Percentiles rank a stretch among this genome's conserved stretches.
Evolutionary conservation across 768 basidiomycete species (phyloP).

Genomic region (Rhizopogon vesiculosus): DNA sequence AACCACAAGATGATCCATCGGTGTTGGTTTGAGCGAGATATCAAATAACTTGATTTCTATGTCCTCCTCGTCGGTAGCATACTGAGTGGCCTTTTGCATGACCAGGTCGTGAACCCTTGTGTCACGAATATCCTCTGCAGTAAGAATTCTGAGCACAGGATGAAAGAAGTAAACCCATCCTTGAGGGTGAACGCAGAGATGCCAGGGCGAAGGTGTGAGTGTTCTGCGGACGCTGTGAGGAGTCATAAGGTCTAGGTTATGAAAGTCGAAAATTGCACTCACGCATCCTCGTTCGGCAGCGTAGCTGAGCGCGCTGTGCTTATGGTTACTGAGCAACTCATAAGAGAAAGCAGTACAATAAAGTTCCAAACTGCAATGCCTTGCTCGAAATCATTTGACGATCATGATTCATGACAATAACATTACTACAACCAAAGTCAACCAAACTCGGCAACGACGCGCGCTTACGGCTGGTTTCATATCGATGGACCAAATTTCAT

Average conservation of each 20-base stretch:
- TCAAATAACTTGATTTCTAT: constrained; percentile 42
- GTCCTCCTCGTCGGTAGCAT: constrained; percentile 21
- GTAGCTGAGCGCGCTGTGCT: constrained; percentile 6
- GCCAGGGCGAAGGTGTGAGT: constrained; percentile 24
- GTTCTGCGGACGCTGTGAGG: not conserved
- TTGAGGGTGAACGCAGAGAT: constrained; percentile 37
- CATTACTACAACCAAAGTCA: too few species aligned
- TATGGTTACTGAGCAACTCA: not conserved
- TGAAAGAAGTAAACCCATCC: constrained; percentile 52
- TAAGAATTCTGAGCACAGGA: constrained; percentile 32
- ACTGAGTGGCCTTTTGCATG: constrained; percentile 21
- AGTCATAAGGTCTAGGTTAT: constrained; percentile 4
- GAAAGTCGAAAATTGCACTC: constrained; percentile 5
- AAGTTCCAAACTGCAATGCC: not conserved
- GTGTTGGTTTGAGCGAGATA: constrained; percentile 15
- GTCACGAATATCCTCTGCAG: constrained; percentile 47
- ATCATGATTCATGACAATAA: too few species aligned
- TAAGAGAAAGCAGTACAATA: not conserved
- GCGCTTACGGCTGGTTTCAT: too few species aligned
- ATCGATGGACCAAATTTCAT: too few species aligned
- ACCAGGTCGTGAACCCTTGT: constrained; percentile 28
- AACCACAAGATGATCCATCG: constrained; percentile 33
- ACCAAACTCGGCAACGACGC: too few species aligned
- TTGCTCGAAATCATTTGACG: too few species aligned
- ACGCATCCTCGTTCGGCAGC: constrained; percentile 7